phyloP scores from a whole-genome alignment of 805 yeast genomes.

The Saccharomycopsis fodiens region DNA sequence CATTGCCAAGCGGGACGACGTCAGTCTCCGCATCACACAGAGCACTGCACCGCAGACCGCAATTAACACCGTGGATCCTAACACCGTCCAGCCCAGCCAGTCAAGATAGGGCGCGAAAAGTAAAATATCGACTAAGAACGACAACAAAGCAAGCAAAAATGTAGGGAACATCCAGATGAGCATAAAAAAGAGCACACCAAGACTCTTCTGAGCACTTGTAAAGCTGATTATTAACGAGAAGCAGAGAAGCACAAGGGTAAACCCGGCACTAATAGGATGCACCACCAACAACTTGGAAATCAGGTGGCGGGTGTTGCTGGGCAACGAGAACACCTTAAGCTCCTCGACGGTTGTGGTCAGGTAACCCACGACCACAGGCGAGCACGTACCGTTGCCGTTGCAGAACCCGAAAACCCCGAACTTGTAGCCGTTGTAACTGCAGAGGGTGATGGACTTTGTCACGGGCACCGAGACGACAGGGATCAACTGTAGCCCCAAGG shows the following conservation, averaged over 20 bases:
- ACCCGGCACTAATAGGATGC: slow-evolving; percentile 57
- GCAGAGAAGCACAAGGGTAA: slow-evolving; percentile 39
- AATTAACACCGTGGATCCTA: slow-evolving; percentile 58
- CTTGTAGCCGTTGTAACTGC: slow-evolving; percentile 39
- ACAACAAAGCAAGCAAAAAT: slow-evolving; percentile 60
- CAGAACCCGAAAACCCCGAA: slow-evolving; percentile 75
- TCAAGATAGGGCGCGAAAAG: slow-evolving; percentile 67
- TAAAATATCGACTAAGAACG: slow-evolving; percentile 75
- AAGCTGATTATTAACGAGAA: slow-evolving; percentile 34
- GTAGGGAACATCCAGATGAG: slow-evolving; percentile 58
- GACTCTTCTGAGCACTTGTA: slow-evolving; percentile 23
- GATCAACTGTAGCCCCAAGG: slow-evolving; percentile 50
- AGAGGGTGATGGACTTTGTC: slow-evolving; percentile 39
- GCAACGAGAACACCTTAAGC: slow-evolving; percentile 39
- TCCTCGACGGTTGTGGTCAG: slow-evolving; percentile 27
- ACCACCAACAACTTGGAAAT: slow-evolving; percentile 57
- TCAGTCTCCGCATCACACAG: slow-evolving; percentile 59
- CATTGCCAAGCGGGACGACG: slow-evolving; percentile 15
- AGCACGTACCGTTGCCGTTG: slow-evolving; percentile 30
- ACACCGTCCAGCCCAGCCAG: slow-evolving; percentile 82
- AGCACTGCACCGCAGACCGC: slow-evolving; percentile 58
- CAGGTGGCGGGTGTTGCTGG: slow-evolving; percentile 50
- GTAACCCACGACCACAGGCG: slow-evolving; percentile 39
- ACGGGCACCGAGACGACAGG: slow-evolving; percentile 59
- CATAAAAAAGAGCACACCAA: slow-evolving; percentile 41